Percentiles rank a stretch among this genome's conserved stretches.
Evolutionary conservation across 192 early-diverging fungal genomes (phyloP).

Genomic region (Coemansia sp.): DNA sequence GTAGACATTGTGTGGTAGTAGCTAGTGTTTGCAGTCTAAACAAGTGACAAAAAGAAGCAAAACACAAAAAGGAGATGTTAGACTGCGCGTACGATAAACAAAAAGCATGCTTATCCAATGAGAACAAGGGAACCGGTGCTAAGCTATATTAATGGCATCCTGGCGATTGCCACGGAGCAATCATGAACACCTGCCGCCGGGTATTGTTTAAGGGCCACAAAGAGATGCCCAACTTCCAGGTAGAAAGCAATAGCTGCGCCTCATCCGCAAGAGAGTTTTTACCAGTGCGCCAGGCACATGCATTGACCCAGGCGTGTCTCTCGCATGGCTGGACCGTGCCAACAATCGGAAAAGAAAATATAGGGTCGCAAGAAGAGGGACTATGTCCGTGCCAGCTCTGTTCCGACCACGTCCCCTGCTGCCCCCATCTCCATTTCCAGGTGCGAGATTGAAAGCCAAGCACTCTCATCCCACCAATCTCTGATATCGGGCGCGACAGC

Average conservation of each 20-base stretch:
- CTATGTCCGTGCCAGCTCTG: constrained; percentile 2
- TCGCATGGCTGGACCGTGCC: background rate
- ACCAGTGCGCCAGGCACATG: background rate
- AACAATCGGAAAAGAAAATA: background rate
- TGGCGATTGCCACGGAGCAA: background rate
- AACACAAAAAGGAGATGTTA: background rate
- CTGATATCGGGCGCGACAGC: background rate
- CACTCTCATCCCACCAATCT: background rate
- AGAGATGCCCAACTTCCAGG: background rate
- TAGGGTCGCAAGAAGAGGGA: background rate
- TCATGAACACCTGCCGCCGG: background rate
- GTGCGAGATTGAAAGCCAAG: background rate
- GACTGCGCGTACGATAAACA: constrained; percentile 1
- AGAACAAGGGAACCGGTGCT: background rate
- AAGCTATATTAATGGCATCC: background rate
- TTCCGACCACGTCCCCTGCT: background rate
- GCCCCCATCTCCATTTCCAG: constrained; percentile 1
- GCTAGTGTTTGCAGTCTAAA: constrained; percentile 6
- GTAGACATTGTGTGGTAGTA: constrained; percentile 15
- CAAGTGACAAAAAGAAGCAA: background rate
- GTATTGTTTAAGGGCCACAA: background rate
- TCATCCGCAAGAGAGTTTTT: background rate
- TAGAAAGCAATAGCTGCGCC: constrained; percentile 1
- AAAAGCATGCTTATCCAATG: background rate
- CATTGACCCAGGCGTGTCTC: background rate